Base-by-base conservation (phyloP, 2,329 filamentous ascomycete genomes). In the Trichoderma sp. region DNA sequence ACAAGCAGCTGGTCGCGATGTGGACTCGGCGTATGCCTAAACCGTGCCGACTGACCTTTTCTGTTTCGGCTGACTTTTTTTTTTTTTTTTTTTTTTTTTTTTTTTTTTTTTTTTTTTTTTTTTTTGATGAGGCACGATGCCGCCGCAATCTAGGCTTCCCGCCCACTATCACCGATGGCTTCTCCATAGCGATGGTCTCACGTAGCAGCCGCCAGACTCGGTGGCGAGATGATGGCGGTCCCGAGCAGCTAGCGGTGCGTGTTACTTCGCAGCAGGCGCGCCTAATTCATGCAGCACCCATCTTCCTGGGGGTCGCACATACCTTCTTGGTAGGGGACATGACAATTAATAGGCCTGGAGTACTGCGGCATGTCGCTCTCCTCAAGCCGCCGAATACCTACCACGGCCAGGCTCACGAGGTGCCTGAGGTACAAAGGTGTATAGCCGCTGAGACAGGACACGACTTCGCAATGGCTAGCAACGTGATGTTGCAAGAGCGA, bases 401-500 rank as follows among this genome's bases (percentile, higher is more conserved):
- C 24, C 45, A 43, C 51, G 28, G 57, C 44, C 48, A 45, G 30
- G n/a, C 44, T 24, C 17, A 12, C 43, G 3, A 24, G 34, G 19
- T 34, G 45, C 34, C 10, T 39, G 10, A 39, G 10, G 34, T 12
- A 39, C 10, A 14, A 10, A 39, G 10, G 10, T 14, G 1, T 39
- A 26, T 41, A 43, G 45, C 45, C 57, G 45, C 57, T 28, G 57
- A 44, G 30, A 60, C 57, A 39, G 10, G 45, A 60, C 57, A 60
- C 57, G 57, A 30, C n/a, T 39, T 51, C 57, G 19, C 21, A 3
- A 7, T 26, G 28, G 47, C 34, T 28, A 41, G 57, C 57, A 43
- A 51, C 57, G 57, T 45, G 45, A 51, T 21, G n/a, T 51, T 39
- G 45, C 57, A 51, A 28, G 43, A 1, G 45, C 10, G 28, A 21